Evolutionary conservation across 2,329 filamentous ascomycete genomes (phyloP).

Genomic region (Monascus ruber): DNA sequence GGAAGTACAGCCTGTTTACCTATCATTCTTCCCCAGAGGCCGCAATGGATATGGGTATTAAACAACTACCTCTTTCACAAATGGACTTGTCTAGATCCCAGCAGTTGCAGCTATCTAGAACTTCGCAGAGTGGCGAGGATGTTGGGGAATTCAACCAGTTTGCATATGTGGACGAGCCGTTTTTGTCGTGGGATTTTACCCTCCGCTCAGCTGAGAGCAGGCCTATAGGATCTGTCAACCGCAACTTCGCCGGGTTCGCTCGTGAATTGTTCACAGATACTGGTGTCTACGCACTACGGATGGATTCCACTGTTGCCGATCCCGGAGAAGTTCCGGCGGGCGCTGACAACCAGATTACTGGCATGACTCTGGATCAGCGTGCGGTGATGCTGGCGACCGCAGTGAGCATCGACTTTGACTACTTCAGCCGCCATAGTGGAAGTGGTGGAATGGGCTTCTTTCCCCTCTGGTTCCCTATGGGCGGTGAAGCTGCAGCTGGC

Average conservation of each 20-base stretch:
- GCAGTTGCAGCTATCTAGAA: constrained; percentile 30
- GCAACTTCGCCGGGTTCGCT: constrained; percentile 52
- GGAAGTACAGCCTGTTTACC: constrained; percentile 57
- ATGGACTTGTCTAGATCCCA: constrained; percentile 40
- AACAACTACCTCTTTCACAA: constrained; percentile 31
- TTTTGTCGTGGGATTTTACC: constrained; percentile 55
- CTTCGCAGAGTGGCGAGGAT: constrained; percentile 10
- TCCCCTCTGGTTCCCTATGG: constrained; percentile 41
- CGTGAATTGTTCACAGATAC: constrained; percentile 56
- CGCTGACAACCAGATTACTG: constrained; percentile 20
- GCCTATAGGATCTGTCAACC: constrained; percentile 51
- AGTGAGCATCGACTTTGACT: constrained; percentile 55
- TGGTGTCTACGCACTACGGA: constrained; percentile 52
- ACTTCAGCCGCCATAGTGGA: constrained; percentile 51
- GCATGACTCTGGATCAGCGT: constrained; percentile 55
- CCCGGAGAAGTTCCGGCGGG: constrained; percentile 19
- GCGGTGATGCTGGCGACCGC: constrained; percentile 57
- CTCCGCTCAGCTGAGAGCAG: constrained; percentile 40
- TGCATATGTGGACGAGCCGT: constrained; percentile 51
- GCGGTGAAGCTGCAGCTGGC: constrained; percentile 27
- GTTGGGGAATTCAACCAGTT: constrained; percentile 46
- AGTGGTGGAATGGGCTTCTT: constrained; percentile 38
- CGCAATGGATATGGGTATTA: constrained; percentile 25
- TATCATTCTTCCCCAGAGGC: constrained; percentile 35
- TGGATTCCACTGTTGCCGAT: constrained; percentile 47